A percentile compares a stretch with the other conserved stretches of the same genome.
These are phyloP conservation scores for Tulasnella sp. DNA, from an alignment of 768 basidiomycete genomes.

Conservation along the genomic window DNA sequence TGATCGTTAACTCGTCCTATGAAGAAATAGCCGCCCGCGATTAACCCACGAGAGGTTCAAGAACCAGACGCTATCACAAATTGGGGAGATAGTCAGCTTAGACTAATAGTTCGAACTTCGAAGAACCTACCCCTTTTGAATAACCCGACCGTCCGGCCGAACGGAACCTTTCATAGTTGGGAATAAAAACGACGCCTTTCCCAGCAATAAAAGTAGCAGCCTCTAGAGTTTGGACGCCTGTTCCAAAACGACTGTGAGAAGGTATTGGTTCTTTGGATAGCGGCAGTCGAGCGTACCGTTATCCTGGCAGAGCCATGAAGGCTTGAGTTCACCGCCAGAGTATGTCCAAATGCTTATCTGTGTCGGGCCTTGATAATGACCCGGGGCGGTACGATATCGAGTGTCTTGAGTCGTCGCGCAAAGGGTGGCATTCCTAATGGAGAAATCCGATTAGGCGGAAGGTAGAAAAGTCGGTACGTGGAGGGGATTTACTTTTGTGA, in stretches of 20 bases:
- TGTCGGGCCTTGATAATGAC: neutral
- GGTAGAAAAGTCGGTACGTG: neutral
- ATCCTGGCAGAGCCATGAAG: neutral
- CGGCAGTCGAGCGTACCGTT: neutral
- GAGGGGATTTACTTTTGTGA: neutral
- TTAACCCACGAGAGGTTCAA: neutral
- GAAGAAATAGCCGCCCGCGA: too few relatives aligned
- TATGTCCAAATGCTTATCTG: neutral
- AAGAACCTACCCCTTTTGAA: neutral
- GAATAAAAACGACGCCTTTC: neutral
- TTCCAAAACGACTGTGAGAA: neutral
- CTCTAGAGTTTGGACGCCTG: neutral
- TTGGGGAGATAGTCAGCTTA: neutral
- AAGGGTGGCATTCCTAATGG: neutral
- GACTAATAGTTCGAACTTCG: neutral
- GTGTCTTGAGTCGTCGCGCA: neutral
- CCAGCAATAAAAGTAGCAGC: neutral
- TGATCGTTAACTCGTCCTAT: too few relatives aligned
- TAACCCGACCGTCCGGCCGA: neutral
- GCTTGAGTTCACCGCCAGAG: neutral
- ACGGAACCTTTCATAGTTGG: neutral
- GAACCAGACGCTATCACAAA: neutral
- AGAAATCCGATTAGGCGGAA: neutral
- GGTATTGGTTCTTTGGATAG: neutral
- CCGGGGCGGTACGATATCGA: neutral